A percentile compares a stretch with the other conserved stretches of the same genome.
These are phyloP conservation scores for Eragrostis nindensis DNA, from an alignment of 176 grass and related monocot genomes.

Conservation along the genomic window DNA sequence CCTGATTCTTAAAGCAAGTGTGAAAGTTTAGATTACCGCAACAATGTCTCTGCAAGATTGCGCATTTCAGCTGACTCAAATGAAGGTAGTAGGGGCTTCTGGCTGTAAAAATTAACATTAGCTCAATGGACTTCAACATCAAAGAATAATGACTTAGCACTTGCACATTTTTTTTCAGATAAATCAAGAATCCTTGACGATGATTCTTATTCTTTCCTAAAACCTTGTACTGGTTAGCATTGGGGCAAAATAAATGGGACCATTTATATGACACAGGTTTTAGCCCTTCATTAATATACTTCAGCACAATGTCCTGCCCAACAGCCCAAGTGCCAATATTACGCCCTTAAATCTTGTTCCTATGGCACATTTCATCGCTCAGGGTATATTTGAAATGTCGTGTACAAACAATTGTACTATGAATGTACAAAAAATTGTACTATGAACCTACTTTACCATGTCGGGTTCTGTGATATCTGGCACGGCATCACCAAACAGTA, in stretches of 20 bases:
- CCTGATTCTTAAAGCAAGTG: neutral
- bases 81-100: constrained; percentile 80
- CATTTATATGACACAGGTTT: neutral
- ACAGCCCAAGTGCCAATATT: too few relatives aligned
- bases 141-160: neutral
- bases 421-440: too few relatives aligned
- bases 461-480: neutral
- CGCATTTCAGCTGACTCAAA: constrained; percentile 91
- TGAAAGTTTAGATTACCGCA: constrained; percentile 54
- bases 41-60: constrained; percentile 81
- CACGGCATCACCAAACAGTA: neutral
- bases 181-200: neutral
- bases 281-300: neutral
- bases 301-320: neutral
- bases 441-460: neutral
- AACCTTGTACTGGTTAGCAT: neutral
- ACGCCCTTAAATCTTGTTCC: neutral
- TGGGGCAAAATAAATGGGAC: neutral
- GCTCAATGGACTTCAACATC: neutral
- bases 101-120: constrained; percentile 58
- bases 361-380: neutral
- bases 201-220: neutral
- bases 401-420: too few relatives aligned
- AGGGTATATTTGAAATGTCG: neutral
- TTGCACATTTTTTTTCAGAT: neutral